Percentiles rank a stretch among this genome's conserved stretches.
Evolutionary conservation across 1,284 basidiomycete genomes (phyloP).

Genomic region (Ustilago tritici): DNA sequence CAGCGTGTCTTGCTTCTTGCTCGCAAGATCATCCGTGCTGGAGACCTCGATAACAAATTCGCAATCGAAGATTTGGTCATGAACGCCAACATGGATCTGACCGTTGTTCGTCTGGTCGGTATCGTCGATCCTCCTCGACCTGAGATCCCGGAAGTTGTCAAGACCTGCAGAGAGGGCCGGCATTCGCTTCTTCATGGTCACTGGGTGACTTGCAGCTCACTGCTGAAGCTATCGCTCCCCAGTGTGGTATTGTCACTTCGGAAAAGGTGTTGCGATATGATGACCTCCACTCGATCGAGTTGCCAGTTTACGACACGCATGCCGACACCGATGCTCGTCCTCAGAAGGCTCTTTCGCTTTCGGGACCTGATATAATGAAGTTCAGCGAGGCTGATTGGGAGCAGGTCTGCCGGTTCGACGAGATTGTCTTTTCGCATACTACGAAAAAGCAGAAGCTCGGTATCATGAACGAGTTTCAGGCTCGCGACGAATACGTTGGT

Average conservation of each 20-base stretch:
- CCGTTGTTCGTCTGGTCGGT: constrained; percentile 76
- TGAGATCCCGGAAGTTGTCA: constrained; percentile 75
- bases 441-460: constrained; percentile 78
- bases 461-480: constrained; percentile 77
- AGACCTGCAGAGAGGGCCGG: constrained; percentile 75
- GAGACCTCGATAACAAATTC: constrained; percentile 68
- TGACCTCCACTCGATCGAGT: constrained; percentile 61
- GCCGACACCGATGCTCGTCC: constrained; percentile 50
- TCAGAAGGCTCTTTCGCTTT: constrained; percentile 28
- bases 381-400: constrained; percentile 71
- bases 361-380: constrained; percentile 31
- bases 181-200: constrained; percentile 79
- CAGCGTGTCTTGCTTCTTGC: constrained; percentile 75
- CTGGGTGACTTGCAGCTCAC: constrained; percentile 74
- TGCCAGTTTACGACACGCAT: constrained; percentile 29
- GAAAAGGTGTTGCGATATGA: constrained; percentile 68
- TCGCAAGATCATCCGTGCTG: constrained; percentile 28
- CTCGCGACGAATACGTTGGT: constrained; percentile 73
- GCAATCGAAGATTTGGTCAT: constrained; percentile 68
- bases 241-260: constrained; percentile 75
- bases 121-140: constrained; percentile 77
- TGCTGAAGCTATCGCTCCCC: constrained; percentile 75
- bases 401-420: constrained; percentile 74
- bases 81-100: constrained; percentile 71
- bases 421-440: constrained; percentile 80